phyloP scores from a whole-genome alignment of 345 rosid genomes.

The Citrus medica region DNA sequence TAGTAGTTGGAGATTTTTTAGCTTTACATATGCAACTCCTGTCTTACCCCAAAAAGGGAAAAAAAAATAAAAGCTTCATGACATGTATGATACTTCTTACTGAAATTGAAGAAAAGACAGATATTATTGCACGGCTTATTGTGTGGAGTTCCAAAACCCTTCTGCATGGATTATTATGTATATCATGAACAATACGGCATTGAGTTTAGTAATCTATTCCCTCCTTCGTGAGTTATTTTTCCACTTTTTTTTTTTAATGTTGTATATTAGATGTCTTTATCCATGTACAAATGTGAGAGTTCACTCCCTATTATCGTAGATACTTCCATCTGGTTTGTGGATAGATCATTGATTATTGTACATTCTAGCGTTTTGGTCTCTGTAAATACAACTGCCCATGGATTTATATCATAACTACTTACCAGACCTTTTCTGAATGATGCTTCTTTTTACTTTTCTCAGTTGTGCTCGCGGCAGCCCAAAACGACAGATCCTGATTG shows the following conservation, averaged over 20 bases:
- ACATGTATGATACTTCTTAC: neutral
- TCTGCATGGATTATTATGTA: neutral
- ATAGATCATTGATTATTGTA: neutral
- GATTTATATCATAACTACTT: neutral
- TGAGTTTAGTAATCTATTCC: too few relatives aligned
- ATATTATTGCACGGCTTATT: neutral
- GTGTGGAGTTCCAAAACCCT: neutral
- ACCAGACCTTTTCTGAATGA: neutral
- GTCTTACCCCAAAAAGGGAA: neutral
- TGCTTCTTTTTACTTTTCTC: constrained; percentile 8
- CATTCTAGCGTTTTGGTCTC: neutral
- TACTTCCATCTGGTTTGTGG: neutral
- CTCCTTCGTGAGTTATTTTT: too few relatives aligned
- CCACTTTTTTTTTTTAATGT: too few relatives aligned
- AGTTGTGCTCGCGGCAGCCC: constrained; percentile 94
- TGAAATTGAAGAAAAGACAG: neutral
- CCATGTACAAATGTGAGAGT: neutral
- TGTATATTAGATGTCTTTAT: neutral
- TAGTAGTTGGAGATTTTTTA: neutral
- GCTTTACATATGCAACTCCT: neutral
- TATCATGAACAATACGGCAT: too few relatives aligned
- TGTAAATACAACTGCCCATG: neutral
- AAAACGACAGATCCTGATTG: constrained; percentile 56
- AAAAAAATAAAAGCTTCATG: neutral
- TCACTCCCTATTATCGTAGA: neutral